Conservation (phyloP, 129 eudicot species). For the Flaveria trinervia region DNA sequence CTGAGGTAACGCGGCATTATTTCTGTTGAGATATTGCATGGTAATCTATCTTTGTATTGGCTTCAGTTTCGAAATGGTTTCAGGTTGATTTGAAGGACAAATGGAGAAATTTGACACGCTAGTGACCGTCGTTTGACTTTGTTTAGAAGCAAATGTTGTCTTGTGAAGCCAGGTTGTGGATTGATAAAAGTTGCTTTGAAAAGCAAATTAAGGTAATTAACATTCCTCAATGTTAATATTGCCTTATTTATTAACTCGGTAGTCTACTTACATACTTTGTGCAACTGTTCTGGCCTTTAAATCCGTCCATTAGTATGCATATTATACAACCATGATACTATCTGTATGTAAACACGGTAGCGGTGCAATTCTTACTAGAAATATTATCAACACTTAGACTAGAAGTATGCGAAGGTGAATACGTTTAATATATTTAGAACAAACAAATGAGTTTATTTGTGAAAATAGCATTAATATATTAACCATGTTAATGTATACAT, state of each 20-base stretch:
- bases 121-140: neutral
- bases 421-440: too few species aligned
- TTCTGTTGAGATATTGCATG: neutral
- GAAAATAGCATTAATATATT: too few species aligned
- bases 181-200: constrained; percentile 3
- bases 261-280: neutral
- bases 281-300: neutral
- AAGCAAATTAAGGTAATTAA: constrained; percentile 26
- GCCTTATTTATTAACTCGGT: neutral
- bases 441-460: too few species aligned
- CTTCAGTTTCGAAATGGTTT: constrained; percentile 15
- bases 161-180: constrained; percentile 15
- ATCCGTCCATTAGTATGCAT: neutral
- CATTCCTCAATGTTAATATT: constrained; percentile 13
- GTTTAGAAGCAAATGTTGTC: neutral
- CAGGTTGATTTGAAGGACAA: constrained; percentile 82
- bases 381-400: too few species aligned
- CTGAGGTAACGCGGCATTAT: constrained; percentile 49
- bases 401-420: too few species aligned
- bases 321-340: too few species aligned
- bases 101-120: constrained; percentile 66
- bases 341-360: too few species aligned
- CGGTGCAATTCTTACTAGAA: too few species aligned
- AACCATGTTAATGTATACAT: too few species aligned
- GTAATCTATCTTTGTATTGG: constrained; percentile 7